Conservation (phyloP, 2,329 filamentous ascomycete species). For the Bipolaris victoriae region DNA sequence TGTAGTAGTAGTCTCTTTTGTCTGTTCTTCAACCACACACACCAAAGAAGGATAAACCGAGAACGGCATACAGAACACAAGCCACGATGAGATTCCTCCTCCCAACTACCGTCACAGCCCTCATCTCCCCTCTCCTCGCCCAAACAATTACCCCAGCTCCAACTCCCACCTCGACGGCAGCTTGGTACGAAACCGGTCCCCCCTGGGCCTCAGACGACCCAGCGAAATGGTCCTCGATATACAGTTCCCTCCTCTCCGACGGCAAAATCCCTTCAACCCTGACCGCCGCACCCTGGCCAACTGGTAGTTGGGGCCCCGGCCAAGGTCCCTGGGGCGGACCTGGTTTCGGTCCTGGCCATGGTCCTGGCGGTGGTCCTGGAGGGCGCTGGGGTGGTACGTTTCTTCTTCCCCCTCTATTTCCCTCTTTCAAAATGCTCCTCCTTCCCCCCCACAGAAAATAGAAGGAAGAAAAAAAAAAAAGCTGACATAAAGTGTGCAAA, state of each 20-base stretch:
- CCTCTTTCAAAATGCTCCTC: no score
- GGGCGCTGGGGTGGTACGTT: constrained; percentile 33
- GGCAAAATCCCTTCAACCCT: constrained; percentile 37
- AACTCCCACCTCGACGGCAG: constrained; percentile 9
- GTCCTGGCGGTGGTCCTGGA: constrained; percentile 10
- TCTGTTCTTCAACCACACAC: not conserved
- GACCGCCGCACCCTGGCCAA: constrained; percentile 33
- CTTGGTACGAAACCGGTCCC: constrained; percentile 13
- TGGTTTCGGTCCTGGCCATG: not conserved
- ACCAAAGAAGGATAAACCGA: not conserved
- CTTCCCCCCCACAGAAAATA: no score
- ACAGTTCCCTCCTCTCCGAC: constrained; percentile 33
- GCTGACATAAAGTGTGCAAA: not conserved
- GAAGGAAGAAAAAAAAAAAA: not conserved
- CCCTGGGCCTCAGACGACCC: constrained; percentile 32
- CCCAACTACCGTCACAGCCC: constrained; percentile 4
- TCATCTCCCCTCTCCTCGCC: constrained; percentile 11
- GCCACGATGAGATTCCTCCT: constrained; percentile 4
- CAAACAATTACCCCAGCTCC: constrained; percentile 17
- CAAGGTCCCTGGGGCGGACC: constrained; percentile 24
- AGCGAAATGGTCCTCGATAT: constrained; percentile 33
- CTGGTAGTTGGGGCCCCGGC: constrained; percentile 30
- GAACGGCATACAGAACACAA: not conserved
- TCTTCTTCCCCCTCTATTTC: no score
- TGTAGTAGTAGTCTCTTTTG: not conserved